Conservation (phyloP, 352 stramenopile species). For the Aphanomyces euteiches region DNA sequence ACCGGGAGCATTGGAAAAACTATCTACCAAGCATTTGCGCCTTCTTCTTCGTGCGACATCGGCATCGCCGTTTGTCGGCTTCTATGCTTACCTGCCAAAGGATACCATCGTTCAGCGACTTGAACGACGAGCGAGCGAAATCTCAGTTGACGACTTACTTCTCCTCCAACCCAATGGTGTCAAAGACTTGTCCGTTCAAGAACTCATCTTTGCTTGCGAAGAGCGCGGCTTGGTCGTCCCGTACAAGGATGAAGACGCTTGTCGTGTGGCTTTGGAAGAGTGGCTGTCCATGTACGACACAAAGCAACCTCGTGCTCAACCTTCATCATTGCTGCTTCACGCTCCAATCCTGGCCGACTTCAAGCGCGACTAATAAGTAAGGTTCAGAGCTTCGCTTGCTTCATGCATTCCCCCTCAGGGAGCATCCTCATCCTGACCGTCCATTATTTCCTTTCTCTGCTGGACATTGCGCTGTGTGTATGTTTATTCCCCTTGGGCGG, state of each 20-base stretch:
- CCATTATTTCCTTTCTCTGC: too few relatives aligned
- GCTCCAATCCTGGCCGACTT: constrained; percentile 38
- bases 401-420: too few relatives aligned
- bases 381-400: too few relatives aligned
- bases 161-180: constrained; percentile 58
- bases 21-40: constrained; percentile 52
- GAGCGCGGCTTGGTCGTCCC: constrained; percentile 62
- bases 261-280: constrained; percentile 50
- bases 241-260: constrained; percentile 59
- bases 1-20: constrained; percentile 42
- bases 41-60: constrained; percentile 52
- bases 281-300: constrained; percentile 78
- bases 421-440: too few relatives aligned
- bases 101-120: constrained; percentile 46
- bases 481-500: too few relatives aligned
- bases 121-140: constrained; percentile 50
- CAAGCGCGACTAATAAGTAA: neutral
- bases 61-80: constrained; percentile 48
- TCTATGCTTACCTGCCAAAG: constrained; percentile 38
- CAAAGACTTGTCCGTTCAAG: constrained; percentile 62
- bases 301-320: constrained; percentile 35
- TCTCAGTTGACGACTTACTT: constrained; percentile 70
- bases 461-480: too few relatives aligned
- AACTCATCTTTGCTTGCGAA: constrained; percentile 82
- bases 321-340: constrained; percentile 66